These are phyloP conservation scores for Blastocystis sp. DNA, from an alignment of 352 stramenopile genomes.

Conservation along the genomic window DNA sequence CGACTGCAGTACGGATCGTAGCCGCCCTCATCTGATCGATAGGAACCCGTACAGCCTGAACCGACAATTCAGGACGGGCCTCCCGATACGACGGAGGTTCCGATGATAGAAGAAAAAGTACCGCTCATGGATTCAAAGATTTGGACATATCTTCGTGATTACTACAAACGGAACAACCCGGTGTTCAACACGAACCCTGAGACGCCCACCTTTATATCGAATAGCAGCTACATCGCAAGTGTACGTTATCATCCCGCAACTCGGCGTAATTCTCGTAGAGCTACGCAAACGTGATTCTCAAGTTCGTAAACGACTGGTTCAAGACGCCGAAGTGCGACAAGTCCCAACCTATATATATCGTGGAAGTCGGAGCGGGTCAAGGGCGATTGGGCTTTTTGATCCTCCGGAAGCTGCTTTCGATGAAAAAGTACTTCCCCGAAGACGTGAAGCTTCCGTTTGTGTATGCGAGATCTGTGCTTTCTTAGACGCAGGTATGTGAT, in stretches of 20 bases:
- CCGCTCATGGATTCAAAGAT: constrained; percentile 70
- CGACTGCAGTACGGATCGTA: constrained; percentile 46
- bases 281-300: constrained; percentile 72
- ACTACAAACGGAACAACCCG: constrained; percentile 69
- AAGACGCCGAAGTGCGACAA: constrained; percentile 1
- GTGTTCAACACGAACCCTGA: constrained; percentile 60
- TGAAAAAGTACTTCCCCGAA: constrained; percentile 52
- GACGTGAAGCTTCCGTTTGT: constrained; percentile 57
- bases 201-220: constrained; percentile 72
- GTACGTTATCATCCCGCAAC: not conserved
- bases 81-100: constrained; percentile 29
- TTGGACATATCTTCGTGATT: constrained; percentile 71
- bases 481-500: constrained; percentile 66
- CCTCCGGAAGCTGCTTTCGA: constrained; percentile 62
- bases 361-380: constrained; percentile 71
- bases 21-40: not conserved
- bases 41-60: constrained; percentile 62
- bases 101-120: constrained; percentile 56
- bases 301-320: constrained; percentile 72
- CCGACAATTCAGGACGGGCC: constrained; percentile 66
- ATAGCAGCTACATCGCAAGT: constrained; percentile 70
- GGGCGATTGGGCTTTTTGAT: constrained; percentile 63
- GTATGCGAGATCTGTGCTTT: not conserved
- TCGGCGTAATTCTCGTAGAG: constrained; percentile 51
- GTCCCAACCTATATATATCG: constrained; percentile 70